phyloP scores from a whole-genome alignment of 192 early-diverging fungal species.

The Spinellus fusiger region DNA sequence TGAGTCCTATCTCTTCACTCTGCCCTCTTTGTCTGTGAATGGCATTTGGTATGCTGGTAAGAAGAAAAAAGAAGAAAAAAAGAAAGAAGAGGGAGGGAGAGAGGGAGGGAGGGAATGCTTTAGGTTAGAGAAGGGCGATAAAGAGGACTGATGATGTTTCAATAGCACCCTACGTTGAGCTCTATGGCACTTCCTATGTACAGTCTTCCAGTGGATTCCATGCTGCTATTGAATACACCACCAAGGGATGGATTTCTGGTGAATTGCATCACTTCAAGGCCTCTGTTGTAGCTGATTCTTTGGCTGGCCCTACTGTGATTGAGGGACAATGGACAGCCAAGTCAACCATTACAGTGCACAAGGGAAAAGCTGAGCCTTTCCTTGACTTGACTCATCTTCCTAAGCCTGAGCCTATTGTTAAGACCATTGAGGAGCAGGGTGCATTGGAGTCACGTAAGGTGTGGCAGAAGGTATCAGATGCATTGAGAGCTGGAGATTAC shows the following conservation, averaged over 20 bases:
- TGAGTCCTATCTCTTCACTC: slow-evolving; percentile 65
- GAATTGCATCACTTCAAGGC: slow-evolving; percentile 76
- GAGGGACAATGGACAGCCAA: slow-evolving; percentile 67
- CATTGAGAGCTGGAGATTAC: slow-evolving; percentile 62
- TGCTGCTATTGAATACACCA: slow-evolving; percentile 65
- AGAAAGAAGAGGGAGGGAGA: no score
- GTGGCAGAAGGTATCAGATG: slow-evolving; percentile 64
- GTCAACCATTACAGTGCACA: slow-evolving; percentile 49
- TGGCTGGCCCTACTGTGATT: slow-evolving; percentile 31
- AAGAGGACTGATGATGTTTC: neutral
- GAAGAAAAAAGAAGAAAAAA: neutral
- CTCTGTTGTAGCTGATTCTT: slow-evolving; percentile 12
- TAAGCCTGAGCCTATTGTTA: slow-evolving; percentile 50
- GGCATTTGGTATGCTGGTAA: slow-evolving; percentile 56
- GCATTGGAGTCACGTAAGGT: slow-evolving; percentile 62
- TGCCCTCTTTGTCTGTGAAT: slow-evolving; percentile 70
- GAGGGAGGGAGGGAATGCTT: no score
- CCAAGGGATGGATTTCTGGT: slow-evolving; percentile 74
- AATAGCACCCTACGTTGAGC: slow-evolving; percentile 46
- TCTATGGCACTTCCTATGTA: slow-evolving; percentile 56
- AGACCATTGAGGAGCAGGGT: slow-evolving; percentile 52
- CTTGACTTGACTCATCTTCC: slow-evolving; percentile 52
- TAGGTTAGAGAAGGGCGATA: neutral
- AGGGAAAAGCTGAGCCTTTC: slow-evolving; percentile 45
- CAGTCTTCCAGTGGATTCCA: slow-evolving; percentile 53